phyloP scores from a whole-genome alignment of 257 asterid genomes.

The Solanum chiquidenum region DNA sequence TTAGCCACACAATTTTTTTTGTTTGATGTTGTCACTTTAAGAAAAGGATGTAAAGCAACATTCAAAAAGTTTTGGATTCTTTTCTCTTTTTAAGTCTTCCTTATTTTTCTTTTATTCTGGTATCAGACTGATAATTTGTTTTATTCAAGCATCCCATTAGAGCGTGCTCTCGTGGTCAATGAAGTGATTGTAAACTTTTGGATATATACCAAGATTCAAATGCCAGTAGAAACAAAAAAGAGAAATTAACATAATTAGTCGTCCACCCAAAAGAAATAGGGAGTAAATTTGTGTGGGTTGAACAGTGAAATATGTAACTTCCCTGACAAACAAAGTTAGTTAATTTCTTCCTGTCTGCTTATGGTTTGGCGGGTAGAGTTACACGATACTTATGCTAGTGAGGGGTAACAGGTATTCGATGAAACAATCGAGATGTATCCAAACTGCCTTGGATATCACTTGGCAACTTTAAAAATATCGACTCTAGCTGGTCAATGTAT shows the following conservation, averaged over 20 bases:
- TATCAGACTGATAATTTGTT: background rate
- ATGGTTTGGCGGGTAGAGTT: background rate
- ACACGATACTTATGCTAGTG: background rate
- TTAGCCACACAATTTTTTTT: background rate
- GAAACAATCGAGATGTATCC: background rate
- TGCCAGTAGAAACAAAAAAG: background rate
- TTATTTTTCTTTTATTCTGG: background rate
- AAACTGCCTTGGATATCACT: no score
- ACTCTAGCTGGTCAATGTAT: no score
- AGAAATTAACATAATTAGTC: background rate
- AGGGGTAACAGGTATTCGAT: background rate
- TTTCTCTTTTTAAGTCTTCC: background rate
- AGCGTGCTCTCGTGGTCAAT: background rate
- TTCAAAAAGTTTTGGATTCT: constrained; percentile 3
- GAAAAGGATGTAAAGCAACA: constrained; percentile 7
- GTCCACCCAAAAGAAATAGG: background rate
- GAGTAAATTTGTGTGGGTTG: background rate
- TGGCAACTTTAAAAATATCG: no score
- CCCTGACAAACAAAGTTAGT: background rate
- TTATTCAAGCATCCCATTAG: background rate
- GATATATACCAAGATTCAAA: background rate
- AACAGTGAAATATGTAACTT: background rate
- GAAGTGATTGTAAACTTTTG: background rate
- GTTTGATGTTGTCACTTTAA: constrained; percentile 2
- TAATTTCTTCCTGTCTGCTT: background rate